Base-by-base conservation (phyloP, 805 yeast species). In the Suhomyces faveliae region DNA sequence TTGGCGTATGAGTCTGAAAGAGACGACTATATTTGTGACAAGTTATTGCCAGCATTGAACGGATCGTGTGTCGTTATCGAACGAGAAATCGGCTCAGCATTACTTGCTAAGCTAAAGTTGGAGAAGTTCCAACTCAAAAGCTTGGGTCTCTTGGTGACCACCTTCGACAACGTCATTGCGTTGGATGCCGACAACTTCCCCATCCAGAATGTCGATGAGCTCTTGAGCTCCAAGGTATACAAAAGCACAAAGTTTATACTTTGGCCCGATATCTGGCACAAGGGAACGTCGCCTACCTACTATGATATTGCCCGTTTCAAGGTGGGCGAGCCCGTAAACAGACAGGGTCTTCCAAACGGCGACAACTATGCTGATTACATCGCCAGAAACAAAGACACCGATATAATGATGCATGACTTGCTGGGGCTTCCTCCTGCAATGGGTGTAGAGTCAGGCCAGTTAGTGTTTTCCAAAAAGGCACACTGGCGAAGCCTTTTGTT, bases 191-290 rank as follows among this genome's bases (percentile, higher is more conserved):
- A 70, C 58, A 70, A 68, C 53, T 50, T 70, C 24, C 71, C 71
- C 4, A 49, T 65, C 25, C 58, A 56, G 44, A 70, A 70, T 53
- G 73, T 73, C 2, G 76, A 71, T 54, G 37, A 50, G 11, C 57
- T 68, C 24, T 66, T 71, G 49, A 57, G 48, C n/a, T 68, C 63
- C 49, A 64, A 66, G 30, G 73, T 73, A 5, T 70, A 65, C 49
- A 50, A 49, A 15, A 50, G 51, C 27, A 55, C 56, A 22, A 61
- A 61, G 43, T 55, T 70, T 45, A 61, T 71, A 13, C 29, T 69
- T 27, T 71, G 76, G 76, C 76, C 75, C 2, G 75, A 71, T 55
- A 58, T 69, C 41, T 71, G 76, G 76, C 61, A 72, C 54, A 59
- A 73, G 53, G 61, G 68, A 21, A 70, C 73, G 1, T 66, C 73